Percentiles rank a stretch among this genome's conserved stretches.
phyloP scores from a whole-genome alignment of 768 basidiomycete genomes.

The Mycena indigotica region DNA sequence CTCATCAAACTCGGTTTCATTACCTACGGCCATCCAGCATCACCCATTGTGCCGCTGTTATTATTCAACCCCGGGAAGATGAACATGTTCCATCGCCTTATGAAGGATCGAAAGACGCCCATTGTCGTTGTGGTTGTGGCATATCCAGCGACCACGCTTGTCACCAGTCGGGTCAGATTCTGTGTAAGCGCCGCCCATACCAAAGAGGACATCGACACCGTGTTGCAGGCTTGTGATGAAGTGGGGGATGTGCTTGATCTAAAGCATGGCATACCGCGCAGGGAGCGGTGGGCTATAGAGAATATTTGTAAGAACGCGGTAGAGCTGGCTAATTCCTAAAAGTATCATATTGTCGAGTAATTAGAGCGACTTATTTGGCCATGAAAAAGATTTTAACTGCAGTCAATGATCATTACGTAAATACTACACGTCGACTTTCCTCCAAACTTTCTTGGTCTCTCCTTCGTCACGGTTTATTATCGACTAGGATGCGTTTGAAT shows the following conservation, averaged over 20 bases:
- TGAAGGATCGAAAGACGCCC: constrained; percentile 78
- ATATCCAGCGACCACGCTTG: constrained; percentile 89
- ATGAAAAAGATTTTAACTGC: no score
- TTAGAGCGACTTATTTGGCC: no score
- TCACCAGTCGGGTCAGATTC: constrained; percentile 88
- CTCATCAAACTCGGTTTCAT: constrained; percentile 95
- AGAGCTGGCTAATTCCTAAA: constrained; percentile 62
- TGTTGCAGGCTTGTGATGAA: constrained; percentile 89
- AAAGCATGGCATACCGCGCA: constrained; percentile 64
- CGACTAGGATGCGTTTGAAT: constrained; percentile 21
- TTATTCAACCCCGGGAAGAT: constrained; percentile 83
- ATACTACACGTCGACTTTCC: constrained; percentile 1
- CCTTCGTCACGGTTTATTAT: not conserved
- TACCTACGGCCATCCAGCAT: constrained; percentile 88
- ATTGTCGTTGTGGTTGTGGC: constrained; percentile 90
- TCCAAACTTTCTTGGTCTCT: constrained; percentile 1
- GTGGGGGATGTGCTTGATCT: constrained; percentile 88
- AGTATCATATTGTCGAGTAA: constrained; percentile 1
- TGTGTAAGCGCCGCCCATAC: constrained; percentile 95
- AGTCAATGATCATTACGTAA: not conserved
- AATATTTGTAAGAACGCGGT: constrained; percentile 70
- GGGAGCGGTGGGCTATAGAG: constrained; percentile 78
- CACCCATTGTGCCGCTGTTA: constrained; percentile 91
- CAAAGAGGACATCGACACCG: constrained; percentile 90
- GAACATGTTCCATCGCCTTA: constrained; percentile 86